Conservation (phyloP, 768 basidiomycete genomes). For the Inosperma sp. region DNA sequence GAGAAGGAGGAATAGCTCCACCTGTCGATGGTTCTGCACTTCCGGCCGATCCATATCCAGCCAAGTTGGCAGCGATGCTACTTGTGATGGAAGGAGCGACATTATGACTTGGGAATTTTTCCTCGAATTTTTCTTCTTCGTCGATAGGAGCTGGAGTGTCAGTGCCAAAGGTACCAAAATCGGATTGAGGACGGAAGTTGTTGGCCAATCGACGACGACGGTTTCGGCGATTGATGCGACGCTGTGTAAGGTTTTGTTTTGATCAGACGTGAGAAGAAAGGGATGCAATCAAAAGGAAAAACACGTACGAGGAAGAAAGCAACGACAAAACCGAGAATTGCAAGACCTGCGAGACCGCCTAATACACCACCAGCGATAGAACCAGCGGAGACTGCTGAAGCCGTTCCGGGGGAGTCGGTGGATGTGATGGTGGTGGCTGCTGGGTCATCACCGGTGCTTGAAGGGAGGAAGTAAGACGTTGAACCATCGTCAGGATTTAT, state of each 20-base stretch:
- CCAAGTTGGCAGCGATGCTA: conserved; percentile 30
- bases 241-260: conserved; percentile 21
- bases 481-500: neutral
- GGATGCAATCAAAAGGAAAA: neutral
- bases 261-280: neutral
- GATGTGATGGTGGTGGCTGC: conserved; percentile 15
- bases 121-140: conserved; percentile 1
- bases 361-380: conserved; percentile 41
- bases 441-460: neutral
- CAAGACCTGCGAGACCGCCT: conserved; percentile 33
- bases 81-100: conserved; percentile 29
- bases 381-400: conserved; percentile 34
- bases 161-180: conserved; percentile 40
- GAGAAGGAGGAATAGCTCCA: conserved; percentile 7
- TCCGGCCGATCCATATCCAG: conserved; percentile 26
- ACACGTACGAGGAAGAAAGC: conserved; percentile 36
- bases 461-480: neutral
- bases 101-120: conserved; percentile 19
- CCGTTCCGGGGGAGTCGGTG: conserved; percentile 5
- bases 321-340: conserved; percentile 35
- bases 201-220: conserved; percentile 28
- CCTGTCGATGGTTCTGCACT: neutral
- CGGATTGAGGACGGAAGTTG: conserved; percentile 28
- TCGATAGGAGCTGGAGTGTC: conserved; percentile 16
- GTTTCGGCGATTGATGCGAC: conserved; percentile 32